phyloP scores from a whole-genome alignment of 73 alveolate species.

The Effrenium voratum region DNA sequence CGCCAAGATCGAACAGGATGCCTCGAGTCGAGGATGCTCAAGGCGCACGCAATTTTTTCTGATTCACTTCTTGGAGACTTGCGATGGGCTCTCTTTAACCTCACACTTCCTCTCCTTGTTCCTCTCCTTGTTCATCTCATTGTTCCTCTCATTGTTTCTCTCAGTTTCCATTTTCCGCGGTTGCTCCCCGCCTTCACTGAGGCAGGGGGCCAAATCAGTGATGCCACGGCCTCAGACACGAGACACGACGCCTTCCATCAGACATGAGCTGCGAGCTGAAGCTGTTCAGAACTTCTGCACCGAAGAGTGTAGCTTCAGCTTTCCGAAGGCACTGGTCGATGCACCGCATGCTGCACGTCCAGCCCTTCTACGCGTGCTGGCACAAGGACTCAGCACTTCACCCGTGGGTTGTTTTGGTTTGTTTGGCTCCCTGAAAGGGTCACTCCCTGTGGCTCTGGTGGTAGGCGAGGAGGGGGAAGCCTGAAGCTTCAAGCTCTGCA shows the following conservation, averaged over 20 bases:
- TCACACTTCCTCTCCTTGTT: too few species aligned
- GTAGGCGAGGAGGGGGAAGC: too few species aligned
- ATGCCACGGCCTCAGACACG: neutral
- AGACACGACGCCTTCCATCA: neutral
- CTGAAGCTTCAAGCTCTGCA: too few species aligned
- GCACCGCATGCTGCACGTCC: neutral
- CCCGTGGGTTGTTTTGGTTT: too few species aligned
- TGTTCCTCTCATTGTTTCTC: too few species aligned
- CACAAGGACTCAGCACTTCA: neutral
- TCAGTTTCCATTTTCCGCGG: too few species aligned
- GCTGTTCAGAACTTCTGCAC: neutral
- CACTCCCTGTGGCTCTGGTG: too few species aligned
- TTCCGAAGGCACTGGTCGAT: neutral
- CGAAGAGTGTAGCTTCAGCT: neutral
- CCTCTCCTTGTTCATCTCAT: too few species aligned
- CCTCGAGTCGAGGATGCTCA: neutral
- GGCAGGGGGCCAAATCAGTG: neutral
- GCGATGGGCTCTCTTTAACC: too few species aligned
- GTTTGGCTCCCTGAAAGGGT: too few species aligned
- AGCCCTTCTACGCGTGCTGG: neutral
- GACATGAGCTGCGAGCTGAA: neutral
- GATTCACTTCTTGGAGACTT: neutral
- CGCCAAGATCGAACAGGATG: too few species aligned
- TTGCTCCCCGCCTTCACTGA: too few species aligned
- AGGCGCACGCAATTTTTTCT: neutral